Evolutionary conservation across 2,329 filamentous ascomycete genomes (phyloP), one percentile per base, ranked within the genome.

Genomic region (Penicillium frequentans): DNA sequence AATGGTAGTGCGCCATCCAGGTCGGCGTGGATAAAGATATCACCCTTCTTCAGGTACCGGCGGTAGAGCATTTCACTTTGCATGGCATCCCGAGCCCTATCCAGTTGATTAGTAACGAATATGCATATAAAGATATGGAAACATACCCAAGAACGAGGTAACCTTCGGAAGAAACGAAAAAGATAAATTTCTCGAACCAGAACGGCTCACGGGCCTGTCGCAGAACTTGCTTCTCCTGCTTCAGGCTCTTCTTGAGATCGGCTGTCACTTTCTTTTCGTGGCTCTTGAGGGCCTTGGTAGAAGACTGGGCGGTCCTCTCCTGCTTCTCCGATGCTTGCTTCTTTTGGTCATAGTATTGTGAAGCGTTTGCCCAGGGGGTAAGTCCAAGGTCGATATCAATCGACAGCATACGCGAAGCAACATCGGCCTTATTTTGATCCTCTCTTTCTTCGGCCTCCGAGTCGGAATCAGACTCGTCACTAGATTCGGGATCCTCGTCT

Each of bases 121-220:
- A 4, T 13, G 16, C 46, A 24, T n/a, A 31, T 24, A 33, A 23
- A 21, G 37, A 49, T 5, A 53, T 39, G 24, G 45, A 8, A 35
- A 69, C 71, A 45, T 69, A 77, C 74, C 87, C 93, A 16, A 99
- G 82, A 0, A 98, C 90, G 6, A 99, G 82, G 71, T 98, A 97
- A 5, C 93, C 93, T 69, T 99, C 95, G 0, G 92, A 96, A 0
- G 93, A 97, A 65, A 98, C 85, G 76, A 99, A 99, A 83, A 91
- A 98, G 27, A 87, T 81, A 68, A 96, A 99, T 75, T 99, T 99
- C 69, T 99, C 95, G 65, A 97, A 99, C 95, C 95, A 99, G 67
- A 93, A 84, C 63, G 88, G 89, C 68, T 87, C 89, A 55, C 95
- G 85, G 9, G 96, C 88, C 0, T 90, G 91, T 46, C 93, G 87